Conservation (phyloP, 305 asterid species). For the Fraxinus baroniana region DNA sequence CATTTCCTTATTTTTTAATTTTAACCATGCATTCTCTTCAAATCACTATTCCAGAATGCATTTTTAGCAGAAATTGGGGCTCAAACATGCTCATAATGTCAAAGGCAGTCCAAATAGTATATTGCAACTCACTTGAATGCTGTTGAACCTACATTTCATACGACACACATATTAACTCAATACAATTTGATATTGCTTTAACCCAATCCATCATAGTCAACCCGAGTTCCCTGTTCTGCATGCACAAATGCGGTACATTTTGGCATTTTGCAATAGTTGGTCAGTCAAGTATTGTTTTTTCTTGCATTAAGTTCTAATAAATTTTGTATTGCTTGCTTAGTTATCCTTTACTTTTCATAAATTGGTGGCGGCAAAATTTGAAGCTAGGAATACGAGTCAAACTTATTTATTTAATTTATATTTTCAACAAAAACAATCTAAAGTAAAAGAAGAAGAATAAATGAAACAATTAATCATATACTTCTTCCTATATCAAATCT, state of each 20-base stretch:
- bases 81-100: not conserved
- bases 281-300: not conserved
- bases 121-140: conserved; percentile 9
- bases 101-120: conserved; percentile 3
- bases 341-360: not conserved
- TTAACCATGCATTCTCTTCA: too few species aligned
- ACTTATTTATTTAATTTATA: not conserved
- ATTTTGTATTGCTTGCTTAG: not conserved
- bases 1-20: too few species aligned
- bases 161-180: not conserved
- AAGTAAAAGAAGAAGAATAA: not conserved
- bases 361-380: not conserved
- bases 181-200: not conserved
- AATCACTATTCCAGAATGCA: too few species aligned
- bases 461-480: not conserved
- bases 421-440: not conserved
- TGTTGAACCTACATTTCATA: not conserved
- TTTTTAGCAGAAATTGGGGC: too few species aligned
- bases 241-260: not conserved
- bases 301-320: not conserved
- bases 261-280: not conserved
- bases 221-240: not conserved
- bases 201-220: not conserved
- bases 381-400: not conserved
- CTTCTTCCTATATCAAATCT: not conserved